phyloP scores from a whole-genome alignment of 305 asterid genomes.

The Stenogyne calaminthoides region DNA sequence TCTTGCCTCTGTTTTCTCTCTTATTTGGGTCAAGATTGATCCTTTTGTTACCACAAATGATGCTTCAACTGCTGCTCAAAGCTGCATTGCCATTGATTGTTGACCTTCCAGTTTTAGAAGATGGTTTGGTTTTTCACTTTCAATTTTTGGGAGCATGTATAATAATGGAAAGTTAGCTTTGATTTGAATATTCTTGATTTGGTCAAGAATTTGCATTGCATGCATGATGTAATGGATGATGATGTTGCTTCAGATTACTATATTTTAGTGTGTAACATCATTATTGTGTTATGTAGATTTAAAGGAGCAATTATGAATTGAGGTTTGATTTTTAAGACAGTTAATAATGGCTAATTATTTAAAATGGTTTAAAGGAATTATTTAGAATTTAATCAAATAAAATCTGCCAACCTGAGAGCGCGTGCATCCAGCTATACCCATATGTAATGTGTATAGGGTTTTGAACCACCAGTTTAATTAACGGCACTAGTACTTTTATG shows the following conservation, averaged over 20 bases:
- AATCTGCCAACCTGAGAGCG: slow-evolving; percentile 10
- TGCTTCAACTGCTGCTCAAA: slow-evolving; percentile 52
- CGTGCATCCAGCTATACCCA: slow-evolving; percentile 33
- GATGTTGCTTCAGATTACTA: background rate
- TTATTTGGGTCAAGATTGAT: slow-evolving; percentile 91
- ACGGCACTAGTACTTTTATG: slow-evolving; percentile 4
- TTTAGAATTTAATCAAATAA: background rate
- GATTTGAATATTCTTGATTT: slow-evolving; percentile 20
- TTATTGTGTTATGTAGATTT: background rate
- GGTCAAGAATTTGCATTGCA: slow-evolving; percentile 2
- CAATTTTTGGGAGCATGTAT: background rate
- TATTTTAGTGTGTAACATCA: background rate
- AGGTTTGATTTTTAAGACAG: background rate
- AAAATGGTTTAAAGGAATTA: background rate
- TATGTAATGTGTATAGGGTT: background rate
- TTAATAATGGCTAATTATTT: background rate
- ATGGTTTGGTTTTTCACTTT: background rate
- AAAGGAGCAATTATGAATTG: background rate
- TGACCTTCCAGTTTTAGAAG: slow-evolving; percentile 32
- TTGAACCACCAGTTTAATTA: background rate
- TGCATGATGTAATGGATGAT: slow-evolving; percentile 7
- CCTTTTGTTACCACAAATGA: slow-evolving; percentile 69
- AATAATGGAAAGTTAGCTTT: background rate
- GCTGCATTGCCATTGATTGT: slow-evolving; percentile 89
- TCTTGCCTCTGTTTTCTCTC: slow-evolving; percentile 92